These are phyloP conservation scores for Potentilla sterilis DNA, from an alignment of 306 rosid species.

Conservation along the genomic window DNA sequence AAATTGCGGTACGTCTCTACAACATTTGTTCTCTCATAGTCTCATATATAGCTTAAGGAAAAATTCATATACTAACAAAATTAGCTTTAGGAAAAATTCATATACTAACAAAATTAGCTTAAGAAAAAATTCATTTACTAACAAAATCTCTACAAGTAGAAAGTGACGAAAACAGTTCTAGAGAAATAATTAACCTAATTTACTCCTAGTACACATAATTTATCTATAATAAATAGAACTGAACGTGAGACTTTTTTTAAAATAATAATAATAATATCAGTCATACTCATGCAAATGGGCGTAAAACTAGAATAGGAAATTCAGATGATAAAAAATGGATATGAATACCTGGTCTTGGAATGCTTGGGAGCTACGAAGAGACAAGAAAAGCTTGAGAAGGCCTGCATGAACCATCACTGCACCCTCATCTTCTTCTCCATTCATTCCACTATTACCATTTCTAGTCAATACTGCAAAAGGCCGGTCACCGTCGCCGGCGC, in stretches of 20 bases:
- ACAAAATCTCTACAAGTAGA: not conserved
- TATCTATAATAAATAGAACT: no score
- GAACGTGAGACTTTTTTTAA: no score
- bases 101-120: no score
- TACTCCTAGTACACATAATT: not conserved
- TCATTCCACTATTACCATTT: constrained; percentile 20
- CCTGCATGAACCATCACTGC: constrained; percentile 66
- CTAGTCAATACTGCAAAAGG: constrained; percentile 36
- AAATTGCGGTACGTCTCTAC: not conserved
- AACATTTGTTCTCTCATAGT: no score
- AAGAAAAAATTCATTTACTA: not conserved
- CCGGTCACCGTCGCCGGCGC: constrained; percentile 10
- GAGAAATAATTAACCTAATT: not conserved
- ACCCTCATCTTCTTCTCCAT: constrained; percentile 35
- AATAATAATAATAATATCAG: no score
- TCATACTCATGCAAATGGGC: no score
- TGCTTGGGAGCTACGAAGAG: constrained; percentile 25
- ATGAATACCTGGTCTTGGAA: constrained; percentile 53
- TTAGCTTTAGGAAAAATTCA: not conserved
- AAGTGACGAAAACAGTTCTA: not conserved
- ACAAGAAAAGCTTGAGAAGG: constrained; percentile 43
- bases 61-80: no score
- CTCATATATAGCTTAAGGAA: no score
- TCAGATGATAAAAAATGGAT: not conserved
- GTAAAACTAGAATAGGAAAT: no score